Evolutionary conservation across 2,329 filamentous ascomycete species (phyloP).

Genomic region (Aspergillus puulaauensis): DNA sequence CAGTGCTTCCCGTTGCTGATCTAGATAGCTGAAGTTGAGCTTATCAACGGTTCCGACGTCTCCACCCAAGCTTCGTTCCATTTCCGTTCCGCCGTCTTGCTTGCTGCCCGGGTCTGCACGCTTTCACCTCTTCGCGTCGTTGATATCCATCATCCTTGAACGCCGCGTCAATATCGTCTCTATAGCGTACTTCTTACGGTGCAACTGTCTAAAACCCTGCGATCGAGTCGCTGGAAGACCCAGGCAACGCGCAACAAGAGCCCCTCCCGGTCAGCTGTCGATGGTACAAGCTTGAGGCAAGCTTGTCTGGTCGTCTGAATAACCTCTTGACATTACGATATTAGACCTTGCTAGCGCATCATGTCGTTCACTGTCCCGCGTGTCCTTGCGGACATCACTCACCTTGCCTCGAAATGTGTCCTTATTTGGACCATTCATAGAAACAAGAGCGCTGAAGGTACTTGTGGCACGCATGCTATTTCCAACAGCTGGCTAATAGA

Average conservation of each 20-base stretch:
- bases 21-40: background rate
- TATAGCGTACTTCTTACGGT: background rate
- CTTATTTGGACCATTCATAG: slow-evolving; percentile 87
- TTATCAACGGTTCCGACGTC: slow-evolving; percentile 5
- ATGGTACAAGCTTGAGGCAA: background rate
- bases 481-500: slow-evolving; percentile 5
- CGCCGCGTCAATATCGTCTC: background rate
- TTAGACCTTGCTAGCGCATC: background rate
- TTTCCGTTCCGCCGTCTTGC: background rate
- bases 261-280: background rate
- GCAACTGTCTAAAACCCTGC: background rate
- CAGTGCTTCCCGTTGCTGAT: background rate
- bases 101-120: background rate
- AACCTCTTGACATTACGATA: background rate
- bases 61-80: slow-evolving; percentile 4
- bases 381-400: slow-evolving; percentile 78
- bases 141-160: background rate
- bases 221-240: background rate
- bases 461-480: slow-evolving; percentile 5
- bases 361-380: slow-evolving; percentile 55
- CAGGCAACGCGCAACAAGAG: background rate
- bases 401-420: slow-evolving; percentile 83
- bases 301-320: background rate
- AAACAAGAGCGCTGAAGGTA: slow-evolving; percentile 83
- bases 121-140: background rate